These are phyloP conservation scores for Lyophyllum semitale DNA, from an alignment of 768 basidiomycete species.

Conservation along the genomic window DNA sequence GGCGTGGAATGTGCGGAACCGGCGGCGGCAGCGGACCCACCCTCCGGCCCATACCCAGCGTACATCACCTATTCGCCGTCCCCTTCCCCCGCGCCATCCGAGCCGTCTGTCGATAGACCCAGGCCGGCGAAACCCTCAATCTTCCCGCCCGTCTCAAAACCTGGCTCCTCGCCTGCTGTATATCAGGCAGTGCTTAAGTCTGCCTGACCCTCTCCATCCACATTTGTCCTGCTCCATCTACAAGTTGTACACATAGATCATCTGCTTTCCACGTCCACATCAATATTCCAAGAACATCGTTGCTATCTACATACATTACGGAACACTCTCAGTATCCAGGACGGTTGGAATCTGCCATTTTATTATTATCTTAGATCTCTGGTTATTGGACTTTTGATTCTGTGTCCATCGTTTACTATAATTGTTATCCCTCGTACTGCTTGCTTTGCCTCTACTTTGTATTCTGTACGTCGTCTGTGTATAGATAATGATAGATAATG, in stretches of 20 bases:
- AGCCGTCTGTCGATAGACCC: background rate
- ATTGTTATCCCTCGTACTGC: too few species aligned
- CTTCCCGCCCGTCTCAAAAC: background rate
- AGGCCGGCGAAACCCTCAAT: background rate
- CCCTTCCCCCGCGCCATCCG: background rate
- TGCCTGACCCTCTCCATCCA: background rate
- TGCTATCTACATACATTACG: background rate
- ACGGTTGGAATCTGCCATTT: background rate
- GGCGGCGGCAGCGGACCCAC: background rate
- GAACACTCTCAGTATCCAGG: background rate
- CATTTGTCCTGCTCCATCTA: background rate
- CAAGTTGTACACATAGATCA: background rate
- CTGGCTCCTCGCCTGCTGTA: background rate
- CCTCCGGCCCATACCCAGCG: conserved; percentile 4
- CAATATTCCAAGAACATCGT: too few species aligned
- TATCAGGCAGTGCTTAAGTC: background rate
- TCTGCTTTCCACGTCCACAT: background rate
- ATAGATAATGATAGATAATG: too few species aligned
- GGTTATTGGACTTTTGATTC: too few species aligned
- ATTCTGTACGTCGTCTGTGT: too few species aligned
- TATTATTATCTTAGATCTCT: too few species aligned
- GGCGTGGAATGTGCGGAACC: too few species aligned
- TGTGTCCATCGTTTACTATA: too few species aligned
- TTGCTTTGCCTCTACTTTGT: too few species aligned
- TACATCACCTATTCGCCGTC: conserved; percentile 13